Evolutionary conservation across 139 green algal species (phyloP).

Genomic region (Chlorella sp.): DNA sequence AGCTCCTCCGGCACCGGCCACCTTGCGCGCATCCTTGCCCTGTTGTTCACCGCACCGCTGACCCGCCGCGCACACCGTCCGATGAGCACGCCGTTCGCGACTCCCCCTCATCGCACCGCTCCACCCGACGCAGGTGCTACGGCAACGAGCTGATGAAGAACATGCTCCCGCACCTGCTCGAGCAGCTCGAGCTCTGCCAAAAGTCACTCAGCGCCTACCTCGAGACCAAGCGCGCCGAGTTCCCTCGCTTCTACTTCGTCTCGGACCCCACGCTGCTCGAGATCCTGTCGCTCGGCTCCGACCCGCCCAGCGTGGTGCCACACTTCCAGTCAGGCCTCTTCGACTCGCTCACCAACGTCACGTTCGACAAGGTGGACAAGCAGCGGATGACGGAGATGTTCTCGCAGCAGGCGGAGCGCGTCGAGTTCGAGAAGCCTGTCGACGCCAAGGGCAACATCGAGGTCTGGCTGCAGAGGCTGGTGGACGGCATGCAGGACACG

Average conservation of each 20-base stretch:
- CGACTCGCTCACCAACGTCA: slow-evolving; percentile 82
- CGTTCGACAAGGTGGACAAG: slow-evolving; percentile 88
- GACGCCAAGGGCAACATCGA: slow-evolving; percentile 89
- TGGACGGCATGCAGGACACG: slow-evolving; percentile 89
- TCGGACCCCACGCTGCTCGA: slow-evolving; percentile 94
- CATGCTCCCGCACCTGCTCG: slow-evolving; percentile 85
- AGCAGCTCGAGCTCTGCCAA: slow-evolving; percentile 94
- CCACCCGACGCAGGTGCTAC: slow-evolving; percentile 43
- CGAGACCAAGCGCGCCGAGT: slow-evolving; percentile 91
- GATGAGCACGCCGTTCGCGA: too few relatives aligned
- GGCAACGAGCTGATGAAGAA: slow-evolving; percentile 85
- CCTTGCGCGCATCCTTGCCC: too few relatives aligned
- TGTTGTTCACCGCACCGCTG: too few relatives aligned
- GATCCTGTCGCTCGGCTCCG: slow-evolving; percentile 89
- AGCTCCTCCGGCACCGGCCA: not conserved
- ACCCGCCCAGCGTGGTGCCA: slow-evolving; percentile 82
- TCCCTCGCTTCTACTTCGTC: slow-evolving; percentile 97
- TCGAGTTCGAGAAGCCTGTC: slow-evolving; percentile 48
- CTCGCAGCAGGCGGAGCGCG: slow-evolving; percentile 72
- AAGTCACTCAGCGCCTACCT: slow-evolving; percentile 90
- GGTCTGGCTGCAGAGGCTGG: slow-evolving; percentile 89
- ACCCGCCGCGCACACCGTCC: too few relatives aligned
- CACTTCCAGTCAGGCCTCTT: slow-evolving; percentile 97
- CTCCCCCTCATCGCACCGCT: too few relatives aligned
- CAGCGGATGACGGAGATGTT: slow-evolving; percentile 88